Evolutionary conservation across 2,329 filamentous ascomycete species (phyloP), one percentile per base, ranked within the genome.

Genomic region (Septoria linicola): DNA sequence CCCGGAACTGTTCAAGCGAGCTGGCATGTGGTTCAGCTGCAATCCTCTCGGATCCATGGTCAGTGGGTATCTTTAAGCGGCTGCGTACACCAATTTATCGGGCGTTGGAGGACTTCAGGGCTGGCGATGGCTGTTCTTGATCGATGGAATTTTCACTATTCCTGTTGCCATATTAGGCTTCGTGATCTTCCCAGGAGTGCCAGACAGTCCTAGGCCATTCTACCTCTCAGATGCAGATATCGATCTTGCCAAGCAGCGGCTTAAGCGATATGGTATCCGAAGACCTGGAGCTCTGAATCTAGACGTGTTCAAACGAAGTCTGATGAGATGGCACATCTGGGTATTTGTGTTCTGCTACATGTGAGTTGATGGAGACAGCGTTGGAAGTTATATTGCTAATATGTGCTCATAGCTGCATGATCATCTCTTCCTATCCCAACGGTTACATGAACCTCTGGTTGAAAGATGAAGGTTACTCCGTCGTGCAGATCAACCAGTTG

Each of bases 1-100:
- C 43, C 70, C 72, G n/a, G 81, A 84, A 64, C 73, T 83, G 0
- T 80, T 79, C 4, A 84, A 83, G 61, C 73, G 81, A 3, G 77
- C 72, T 27, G 80, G 79, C 5, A 76, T 84, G 44, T 84, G 83
- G 64, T 82, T 79, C 1, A 74, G 79, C 0, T 79, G 76, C 1
- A 80, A 80, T 0, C 70, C 82, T 2, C 77, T 78, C 0, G 81
- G 80, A 0, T 80, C 76, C 1, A 80, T 84, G 76, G 79, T 84
- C 41, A 77, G 78, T 13, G 81, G 81, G 1, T 82, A 83, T 63
- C 76, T 85, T 39, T 80, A 84, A 61, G 78, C 76, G 0, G 80
- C 77, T 4, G 71, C 73, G 19, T 68, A 73, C 41, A 65, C 59
- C 1, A 69, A 65, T 30, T 68, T 75, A 50, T 56, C 80, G 46